Evolutionary conservation across 1,284 basidiomycete species (phyloP).

Genomic region (Chiua sp.): DNA sequence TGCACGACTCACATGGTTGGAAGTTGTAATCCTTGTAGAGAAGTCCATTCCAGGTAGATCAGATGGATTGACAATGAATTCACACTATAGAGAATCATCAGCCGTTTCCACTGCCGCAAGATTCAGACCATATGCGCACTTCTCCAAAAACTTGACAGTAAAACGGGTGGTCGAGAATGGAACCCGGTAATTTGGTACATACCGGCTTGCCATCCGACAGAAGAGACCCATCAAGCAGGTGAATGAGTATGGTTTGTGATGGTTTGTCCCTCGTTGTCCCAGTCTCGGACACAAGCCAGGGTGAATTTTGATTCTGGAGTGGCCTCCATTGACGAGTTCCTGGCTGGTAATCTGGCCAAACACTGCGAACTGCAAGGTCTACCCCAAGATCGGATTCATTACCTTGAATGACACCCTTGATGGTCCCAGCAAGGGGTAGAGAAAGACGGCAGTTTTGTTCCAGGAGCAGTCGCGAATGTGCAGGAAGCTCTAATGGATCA

Average conservation of each 20-base stretch:
- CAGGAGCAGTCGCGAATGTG: slow-evolving; percentile 23
- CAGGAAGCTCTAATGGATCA: no score
- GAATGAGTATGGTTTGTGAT: slow-evolving; percentile 39
- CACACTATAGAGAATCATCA: no score
- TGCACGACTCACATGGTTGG: no score
- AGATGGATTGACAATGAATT: no score
- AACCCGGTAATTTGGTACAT: slow-evolving; percentile 42
- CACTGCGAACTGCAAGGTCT: slow-evolving; percentile 38
- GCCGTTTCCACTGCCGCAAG: no score
- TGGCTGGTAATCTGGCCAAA: slow-evolving; percentile 44
- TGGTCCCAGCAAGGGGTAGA: no score
- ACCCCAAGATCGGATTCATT: no score
- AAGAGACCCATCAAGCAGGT: slow-evolving; percentile 48
- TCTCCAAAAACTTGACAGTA: slow-evolving; percentile 40
- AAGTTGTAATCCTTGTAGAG: slow-evolving; percentile 33
- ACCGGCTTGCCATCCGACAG: slow-evolving; percentile 47
- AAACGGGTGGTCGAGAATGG: slow-evolving; percentile 38
- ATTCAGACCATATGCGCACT: no score
- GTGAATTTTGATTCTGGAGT: slow-evolving; percentile 32
- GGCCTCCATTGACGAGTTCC: slow-evolving; percentile 40
- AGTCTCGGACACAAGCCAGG: slow-evolving; percentile 42
- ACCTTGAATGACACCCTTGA: slow-evolving; percentile 34
- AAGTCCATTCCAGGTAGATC: slow-evolving; percentile 43
- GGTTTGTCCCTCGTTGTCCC: slow-evolving; percentile 5
- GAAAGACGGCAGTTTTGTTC: slow-evolving; percentile 36